phyloP scores from a whole-genome alignment of 225 moss, liverwort and hornwort species.

The Pseudisothecium myosuroides region DNA sequence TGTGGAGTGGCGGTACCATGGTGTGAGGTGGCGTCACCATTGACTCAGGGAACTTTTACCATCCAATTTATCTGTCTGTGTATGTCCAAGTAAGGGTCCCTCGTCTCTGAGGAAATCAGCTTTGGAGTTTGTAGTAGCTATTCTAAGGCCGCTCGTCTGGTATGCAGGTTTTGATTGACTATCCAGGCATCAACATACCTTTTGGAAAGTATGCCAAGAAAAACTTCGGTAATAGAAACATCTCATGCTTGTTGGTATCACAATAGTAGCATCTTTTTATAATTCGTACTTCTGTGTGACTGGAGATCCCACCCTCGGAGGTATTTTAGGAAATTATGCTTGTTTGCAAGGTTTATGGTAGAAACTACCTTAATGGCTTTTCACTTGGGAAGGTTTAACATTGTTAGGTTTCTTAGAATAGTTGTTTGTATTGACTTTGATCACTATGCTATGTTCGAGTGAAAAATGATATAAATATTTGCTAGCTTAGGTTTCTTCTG shows the following conservation, averaged over 20 bases:
- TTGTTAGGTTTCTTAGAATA: not conserved
- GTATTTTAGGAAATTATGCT: not conserved
- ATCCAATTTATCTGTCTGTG: not conserved
- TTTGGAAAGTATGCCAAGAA: slow-evolving; percentile 64
- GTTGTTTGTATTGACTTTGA: not conserved
- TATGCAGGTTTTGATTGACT: slow-evolving; percentile 74
- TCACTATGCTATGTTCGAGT: not conserved
- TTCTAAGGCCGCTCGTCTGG: not conserved
- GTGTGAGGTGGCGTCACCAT: not conserved
- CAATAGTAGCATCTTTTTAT: not conserved
- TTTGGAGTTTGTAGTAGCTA: not conserved
- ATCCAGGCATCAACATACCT: slow-evolving; percentile 77
- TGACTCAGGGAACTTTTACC: not conserved
- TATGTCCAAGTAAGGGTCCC: not conserved
- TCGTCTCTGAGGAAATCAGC: not conserved
- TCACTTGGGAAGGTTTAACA: not conserved
- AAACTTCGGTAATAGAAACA: slow-evolving; percentile 39
- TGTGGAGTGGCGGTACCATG: not conserved
- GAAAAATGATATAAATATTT: not conserved
- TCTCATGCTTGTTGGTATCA: not conserved
- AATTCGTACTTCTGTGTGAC: not conserved
- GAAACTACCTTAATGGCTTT: not conserved
- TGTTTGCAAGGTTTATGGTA: not conserved
- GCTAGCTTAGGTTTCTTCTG: not conserved
- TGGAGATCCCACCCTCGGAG: not conserved